Evolutionary conservation across 305 asterid genomes (phyloP).

Genomic region (Solanum chacoense): DNA sequence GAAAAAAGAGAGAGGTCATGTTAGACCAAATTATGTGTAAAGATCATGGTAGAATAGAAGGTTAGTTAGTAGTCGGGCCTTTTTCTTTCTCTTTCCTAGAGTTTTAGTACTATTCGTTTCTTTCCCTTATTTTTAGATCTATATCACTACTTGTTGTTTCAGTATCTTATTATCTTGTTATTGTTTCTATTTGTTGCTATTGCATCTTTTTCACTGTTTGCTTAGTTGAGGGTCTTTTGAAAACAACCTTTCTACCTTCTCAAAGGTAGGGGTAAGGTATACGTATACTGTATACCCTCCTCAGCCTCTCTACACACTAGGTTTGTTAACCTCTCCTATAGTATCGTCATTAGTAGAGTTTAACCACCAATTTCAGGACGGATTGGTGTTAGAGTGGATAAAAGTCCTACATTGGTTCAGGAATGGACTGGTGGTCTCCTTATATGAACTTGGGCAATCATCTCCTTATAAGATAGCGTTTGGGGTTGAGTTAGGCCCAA

Average conservation of each 20-base stretch:
- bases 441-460: neutral
- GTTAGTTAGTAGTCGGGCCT: neutral
- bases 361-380: neutral
- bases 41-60: neutral
- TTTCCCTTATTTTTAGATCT: neutral
- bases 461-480: accelerated
- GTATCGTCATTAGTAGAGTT: neutral
- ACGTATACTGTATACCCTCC: neutral
- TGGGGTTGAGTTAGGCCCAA: neutral
- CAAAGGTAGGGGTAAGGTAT: neutral
- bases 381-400: neutral
- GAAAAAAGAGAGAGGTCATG: neutral
- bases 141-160: neutral
- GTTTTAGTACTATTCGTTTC: neutral
- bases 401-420: neutral
- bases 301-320: neutral
- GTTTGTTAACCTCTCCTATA: neutral
- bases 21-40: neutral
- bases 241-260: neutral
- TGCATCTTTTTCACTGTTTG: neutral
- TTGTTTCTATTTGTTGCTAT: neutral
- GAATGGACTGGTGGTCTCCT: neutral
- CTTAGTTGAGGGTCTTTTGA: neutral
- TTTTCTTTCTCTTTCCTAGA: neutral
- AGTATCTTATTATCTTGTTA: neutral